Percentiles rank a stretch among this genome's conserved stretches.
These are phyloP conservation scores for Herpomyces periplanetae DNA, from an alignment of 2,329 filamentous ascomycete genomes.

Conservation along the genomic window DNA sequence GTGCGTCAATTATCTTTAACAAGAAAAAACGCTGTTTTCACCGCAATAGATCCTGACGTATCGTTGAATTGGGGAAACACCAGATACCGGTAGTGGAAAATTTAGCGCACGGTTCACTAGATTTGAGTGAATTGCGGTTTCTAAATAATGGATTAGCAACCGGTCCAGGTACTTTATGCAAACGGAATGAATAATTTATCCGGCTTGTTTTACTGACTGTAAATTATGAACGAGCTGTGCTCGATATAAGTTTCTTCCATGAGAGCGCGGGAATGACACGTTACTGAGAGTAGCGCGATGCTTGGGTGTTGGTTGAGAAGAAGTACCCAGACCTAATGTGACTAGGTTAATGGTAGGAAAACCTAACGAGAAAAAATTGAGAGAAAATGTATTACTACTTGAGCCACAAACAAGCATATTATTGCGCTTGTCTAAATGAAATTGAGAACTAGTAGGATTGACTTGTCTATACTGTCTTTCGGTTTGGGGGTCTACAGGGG, in stretches of 20 bases:
- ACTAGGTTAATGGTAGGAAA: constrained; percentile 3
- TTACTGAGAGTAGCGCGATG: too few species aligned
- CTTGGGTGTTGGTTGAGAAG: too few species aligned
- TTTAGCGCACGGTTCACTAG: constrained; percentile 23
- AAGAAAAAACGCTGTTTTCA: constrained; percentile 7
- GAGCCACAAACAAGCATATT: constrained; percentile 28
- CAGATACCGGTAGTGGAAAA: constrained; percentile 15
- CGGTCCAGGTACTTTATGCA: constrained; percentile 5
- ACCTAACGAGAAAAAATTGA: constrained; percentile 22
- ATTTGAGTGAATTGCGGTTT: constrained; percentile 24
- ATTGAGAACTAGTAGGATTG: constrained; percentile 1
- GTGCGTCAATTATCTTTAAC: constrained; percentile 11
- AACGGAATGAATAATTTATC: constrained; percentile 3
- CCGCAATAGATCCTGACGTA: too few species aligned
- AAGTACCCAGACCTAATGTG: too few species aligned
- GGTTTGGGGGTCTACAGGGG: constrained; percentile 3
- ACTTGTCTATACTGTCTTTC: constrained; percentile 2
- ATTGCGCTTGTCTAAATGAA: constrained; percentile 28
- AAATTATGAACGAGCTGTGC: constrained; percentile 3
- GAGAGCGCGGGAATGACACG: too few species aligned
- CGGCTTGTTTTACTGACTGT: constrained; percentile 1
- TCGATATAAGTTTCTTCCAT: constrained; percentile 4
- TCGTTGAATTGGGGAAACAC: constrained; percentile 4
- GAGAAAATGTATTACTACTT: constrained; percentile 45
- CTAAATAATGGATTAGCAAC: constrained; percentile 21